These are phyloP conservation scores for Corylus heterophylla DNA, from an alignment of 306 rosid species.

Conservation along the genomic window DNA sequence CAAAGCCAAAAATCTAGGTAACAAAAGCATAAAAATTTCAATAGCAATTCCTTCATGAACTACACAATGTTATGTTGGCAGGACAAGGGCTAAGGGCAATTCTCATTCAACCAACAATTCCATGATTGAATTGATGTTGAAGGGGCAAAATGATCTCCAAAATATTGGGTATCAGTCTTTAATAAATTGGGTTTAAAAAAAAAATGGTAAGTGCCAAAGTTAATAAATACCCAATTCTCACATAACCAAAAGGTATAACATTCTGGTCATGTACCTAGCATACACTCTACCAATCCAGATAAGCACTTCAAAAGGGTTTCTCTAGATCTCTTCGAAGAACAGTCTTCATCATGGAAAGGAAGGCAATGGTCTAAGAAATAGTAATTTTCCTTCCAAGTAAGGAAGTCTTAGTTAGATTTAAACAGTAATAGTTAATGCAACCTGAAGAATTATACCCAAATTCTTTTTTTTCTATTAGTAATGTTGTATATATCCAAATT, in stretches of 20 bases:
- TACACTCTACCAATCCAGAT: background rate
- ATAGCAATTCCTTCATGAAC: too few relatives aligned
- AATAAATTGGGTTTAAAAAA: too few relatives aligned
- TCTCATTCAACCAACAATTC: background rate
- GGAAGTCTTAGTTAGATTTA: too few relatives aligned
- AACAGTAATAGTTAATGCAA: too few relatives aligned
- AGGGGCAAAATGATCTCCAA: background rate
- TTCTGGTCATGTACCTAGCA: background rate
- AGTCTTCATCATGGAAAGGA: background rate
- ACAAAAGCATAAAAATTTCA: too few relatives aligned
- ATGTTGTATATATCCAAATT: too few relatives aligned
- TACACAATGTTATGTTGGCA: too few relatives aligned
- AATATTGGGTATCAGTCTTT: too few relatives aligned
- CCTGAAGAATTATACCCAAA: too few relatives aligned
- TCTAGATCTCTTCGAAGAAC: background rate
- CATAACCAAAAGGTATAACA: background rate
- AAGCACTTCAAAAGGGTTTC: background rate
- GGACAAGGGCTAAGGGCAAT: too few relatives aligned
- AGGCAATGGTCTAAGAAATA: background rate
- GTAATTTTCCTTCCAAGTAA: background rate
- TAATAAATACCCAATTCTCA: background rate
- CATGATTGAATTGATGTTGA: background rate
- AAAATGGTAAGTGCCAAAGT: too few relatives aligned
- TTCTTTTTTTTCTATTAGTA: too few relatives aligned
- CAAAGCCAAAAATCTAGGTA: background rate